Percentiles rank a stretch among this genome's conserved stretches.
These are phyloP conservation scores for Rhodosporidiobolus odoratus DNA, from an alignment of 768 basidiomycete genomes.

Conservation along the genomic window DNA sequence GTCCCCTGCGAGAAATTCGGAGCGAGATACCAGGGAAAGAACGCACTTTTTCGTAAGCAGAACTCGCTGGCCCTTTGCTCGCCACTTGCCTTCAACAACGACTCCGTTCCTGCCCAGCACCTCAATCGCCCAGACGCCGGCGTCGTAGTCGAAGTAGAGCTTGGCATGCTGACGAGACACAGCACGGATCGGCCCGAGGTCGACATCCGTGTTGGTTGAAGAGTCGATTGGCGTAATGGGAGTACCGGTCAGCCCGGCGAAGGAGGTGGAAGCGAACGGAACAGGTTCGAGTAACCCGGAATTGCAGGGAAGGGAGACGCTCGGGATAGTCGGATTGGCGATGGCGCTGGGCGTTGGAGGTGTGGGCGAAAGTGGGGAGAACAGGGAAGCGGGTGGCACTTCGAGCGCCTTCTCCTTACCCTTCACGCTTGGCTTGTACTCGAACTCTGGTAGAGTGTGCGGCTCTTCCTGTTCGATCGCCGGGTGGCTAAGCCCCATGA, in stretches of 20 bases:
- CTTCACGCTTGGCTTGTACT: background rate
- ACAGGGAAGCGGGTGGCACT: constrained; percentile 10
- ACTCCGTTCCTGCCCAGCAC: constrained; percentile 96
- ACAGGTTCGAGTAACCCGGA: background rate
- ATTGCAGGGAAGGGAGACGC: background rate
- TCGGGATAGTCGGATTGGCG: background rate
- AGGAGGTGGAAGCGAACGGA: constrained; percentile 8
- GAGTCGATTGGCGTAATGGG: background rate
- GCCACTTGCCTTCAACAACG: constrained; percentile 97
- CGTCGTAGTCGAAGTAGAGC: constrained; percentile 80
- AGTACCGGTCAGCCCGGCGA: background rate
- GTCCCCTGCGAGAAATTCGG: background rate
- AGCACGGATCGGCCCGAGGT: constrained; percentile 92
- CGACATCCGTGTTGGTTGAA: constrained; percentile 49
- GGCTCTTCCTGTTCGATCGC: constrained; percentile 16
- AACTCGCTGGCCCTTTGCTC: constrained; percentile 78
- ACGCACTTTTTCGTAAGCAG: constrained; percentile 73
- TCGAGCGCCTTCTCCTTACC: constrained; percentile 21
- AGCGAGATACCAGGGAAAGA: background rate
- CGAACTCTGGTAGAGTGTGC: background rate
- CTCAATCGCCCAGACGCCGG: constrained; percentile 67
- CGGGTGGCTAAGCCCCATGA: background rate
- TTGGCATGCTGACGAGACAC: constrained; percentile 94
- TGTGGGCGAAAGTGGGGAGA: constrained; percentile 3
- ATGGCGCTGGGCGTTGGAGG: background rate